These are phyloP conservation scores for Symbiodinium natans DNA, from an alignment of 73 alveolate species.

Conservation along the genomic window DNA sequence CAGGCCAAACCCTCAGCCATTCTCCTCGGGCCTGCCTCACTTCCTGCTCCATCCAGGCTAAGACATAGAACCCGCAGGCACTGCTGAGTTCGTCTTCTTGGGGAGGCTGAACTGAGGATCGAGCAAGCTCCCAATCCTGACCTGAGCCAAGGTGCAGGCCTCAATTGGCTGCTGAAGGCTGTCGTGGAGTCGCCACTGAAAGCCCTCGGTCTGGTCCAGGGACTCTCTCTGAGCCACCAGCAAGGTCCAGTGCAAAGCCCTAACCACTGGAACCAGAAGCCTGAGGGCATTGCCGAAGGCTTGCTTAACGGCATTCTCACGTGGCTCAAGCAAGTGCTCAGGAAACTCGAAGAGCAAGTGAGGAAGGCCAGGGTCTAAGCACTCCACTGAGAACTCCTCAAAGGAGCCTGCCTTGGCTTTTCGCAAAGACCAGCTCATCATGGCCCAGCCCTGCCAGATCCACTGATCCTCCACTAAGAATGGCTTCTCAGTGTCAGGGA, in stretches of 20 bases:
- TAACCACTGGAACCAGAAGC: background rate
- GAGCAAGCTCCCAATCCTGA: background rate
- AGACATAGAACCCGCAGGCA: constrained; percentile 1
- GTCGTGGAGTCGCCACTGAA: background rate
- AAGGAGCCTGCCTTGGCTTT: too few species aligned
- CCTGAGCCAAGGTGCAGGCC: background rate
- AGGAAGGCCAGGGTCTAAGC: background rate
- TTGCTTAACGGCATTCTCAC: background rate
- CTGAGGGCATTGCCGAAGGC: background rate
- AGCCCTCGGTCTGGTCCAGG: background rate
- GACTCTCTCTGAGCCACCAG: background rate
- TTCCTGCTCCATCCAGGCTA: background rate
- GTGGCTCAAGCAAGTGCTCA: too few species aligned
- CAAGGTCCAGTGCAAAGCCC: background rate
- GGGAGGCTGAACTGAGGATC: constrained; percentile 1
- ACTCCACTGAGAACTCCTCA: background rate
- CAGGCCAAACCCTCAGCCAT: background rate
- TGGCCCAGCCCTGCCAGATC: background rate
- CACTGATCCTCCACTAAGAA: background rate
- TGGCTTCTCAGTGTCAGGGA: too few species aligned
- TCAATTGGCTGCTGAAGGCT: background rate
- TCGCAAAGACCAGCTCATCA: background rate
- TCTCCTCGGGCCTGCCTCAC: background rate
- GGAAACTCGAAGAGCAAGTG: background rate
- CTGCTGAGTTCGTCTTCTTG: background rate